Evolutionary conservation across 1,284 basidiomycete genomes (phyloP).

Genomic region (Rhodotorula sp.): DNA sequence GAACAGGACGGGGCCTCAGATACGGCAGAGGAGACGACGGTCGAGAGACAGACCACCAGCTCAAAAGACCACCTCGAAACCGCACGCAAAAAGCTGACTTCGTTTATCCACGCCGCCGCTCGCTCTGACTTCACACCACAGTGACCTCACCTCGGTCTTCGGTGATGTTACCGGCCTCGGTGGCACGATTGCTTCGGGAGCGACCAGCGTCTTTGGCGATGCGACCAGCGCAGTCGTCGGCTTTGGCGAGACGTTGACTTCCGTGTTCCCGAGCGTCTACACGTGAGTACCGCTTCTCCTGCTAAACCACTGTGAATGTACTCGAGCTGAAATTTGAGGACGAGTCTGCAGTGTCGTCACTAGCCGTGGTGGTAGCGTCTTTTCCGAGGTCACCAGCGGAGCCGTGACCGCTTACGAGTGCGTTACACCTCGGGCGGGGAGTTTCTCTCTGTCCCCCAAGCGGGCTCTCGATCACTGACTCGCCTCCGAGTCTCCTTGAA

Average conservation of each 20-base stretch:
- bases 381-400: slow-evolving; percentile 14
- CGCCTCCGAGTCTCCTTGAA: too few relatives aligned
- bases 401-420: slow-evolving; percentile 14
- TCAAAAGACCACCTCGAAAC: too few relatives aligned
- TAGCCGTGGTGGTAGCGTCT: slow-evolving; percentile 7
- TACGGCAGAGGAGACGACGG: too few relatives aligned
- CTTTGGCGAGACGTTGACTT: slow-evolving; percentile 11
- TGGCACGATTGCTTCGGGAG: slow-evolving; percentile 2
- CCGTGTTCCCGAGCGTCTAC: slow-evolving; percentile 13
- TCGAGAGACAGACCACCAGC: too few relatives aligned
- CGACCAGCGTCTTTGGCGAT: slow-evolving; percentile 13
- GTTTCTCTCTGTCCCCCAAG: not conserved
- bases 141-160: slow-evolving; percentile 8
- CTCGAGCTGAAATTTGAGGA: not conserved
- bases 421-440: too few relatives aligned
- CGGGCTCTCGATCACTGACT: not conserved
- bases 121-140: not conserved
- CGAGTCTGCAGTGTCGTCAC: slow-evolving; percentile 8
- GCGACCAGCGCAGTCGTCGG: slow-evolving; percentile 6
- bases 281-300: slow-evolving; percentile 3
- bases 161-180: slow-evolving; percentile 15
- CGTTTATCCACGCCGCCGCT: not conserved
- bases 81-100: not conserved
- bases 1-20: too few relatives aligned
- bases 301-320: not conserved